These are phyloP conservation scores for Malus sieversii DNA, from an alignment of 306 rosid species.

Conservation along the genomic window DNA sequence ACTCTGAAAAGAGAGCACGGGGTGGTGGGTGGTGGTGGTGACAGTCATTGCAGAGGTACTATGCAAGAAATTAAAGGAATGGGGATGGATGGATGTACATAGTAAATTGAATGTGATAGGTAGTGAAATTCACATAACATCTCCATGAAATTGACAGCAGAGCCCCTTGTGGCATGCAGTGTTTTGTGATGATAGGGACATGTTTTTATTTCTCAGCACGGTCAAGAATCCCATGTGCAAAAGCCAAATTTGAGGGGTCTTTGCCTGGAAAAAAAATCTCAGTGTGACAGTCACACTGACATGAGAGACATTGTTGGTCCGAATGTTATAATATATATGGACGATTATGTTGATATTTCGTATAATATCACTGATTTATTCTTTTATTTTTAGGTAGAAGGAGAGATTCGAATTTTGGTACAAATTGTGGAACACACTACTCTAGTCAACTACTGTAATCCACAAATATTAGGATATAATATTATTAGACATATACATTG, in stretches of 20 bases:
- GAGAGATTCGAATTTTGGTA: neutral
- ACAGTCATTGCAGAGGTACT: neutral
- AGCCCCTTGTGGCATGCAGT: constrained; percentile 40
- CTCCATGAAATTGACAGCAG: constrained; percentile 56
- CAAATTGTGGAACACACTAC: too few relatives aligned
- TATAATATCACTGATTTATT: too few relatives aligned
- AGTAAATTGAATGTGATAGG: neutral
- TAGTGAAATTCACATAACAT: constrained; percentile 29
- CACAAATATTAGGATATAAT: too few relatives aligned
- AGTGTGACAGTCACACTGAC: too few relatives aligned
- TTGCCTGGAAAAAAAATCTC: neutral
- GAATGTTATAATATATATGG: too few relatives aligned
- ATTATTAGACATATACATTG: neutral
- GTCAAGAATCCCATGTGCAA: constrained; percentile 70
- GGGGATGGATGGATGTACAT: neutral
- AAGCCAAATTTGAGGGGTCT: constrained; percentile 58
- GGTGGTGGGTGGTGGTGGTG: neutral
- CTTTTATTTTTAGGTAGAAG: too few relatives aligned
- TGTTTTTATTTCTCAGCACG: constrained; percentile 14
- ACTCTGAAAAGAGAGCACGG: neutral
- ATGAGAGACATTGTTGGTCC: too few relatives aligned
- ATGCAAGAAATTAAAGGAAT: neutral
- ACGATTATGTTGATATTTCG: too few relatives aligned
- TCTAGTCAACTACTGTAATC: fast-evolving
- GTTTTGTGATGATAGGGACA: constrained; percentile 52